phyloP scores from a whole-genome alignment of 129 eudicot species.

The Apium graveolens region DNA sequence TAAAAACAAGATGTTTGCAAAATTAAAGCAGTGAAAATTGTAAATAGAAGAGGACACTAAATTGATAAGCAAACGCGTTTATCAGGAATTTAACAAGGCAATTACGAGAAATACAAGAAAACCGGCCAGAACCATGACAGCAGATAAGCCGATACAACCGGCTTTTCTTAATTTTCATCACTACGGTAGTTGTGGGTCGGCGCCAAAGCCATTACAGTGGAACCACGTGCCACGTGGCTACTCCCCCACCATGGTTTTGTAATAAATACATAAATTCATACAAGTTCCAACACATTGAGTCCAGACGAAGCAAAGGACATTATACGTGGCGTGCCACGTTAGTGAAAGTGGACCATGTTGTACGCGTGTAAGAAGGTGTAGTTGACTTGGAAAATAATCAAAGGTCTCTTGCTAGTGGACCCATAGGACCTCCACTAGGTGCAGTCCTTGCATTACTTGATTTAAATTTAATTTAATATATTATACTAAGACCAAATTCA shows the following conservation, averaged over 20 bases:
- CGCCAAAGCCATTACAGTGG: background rate
- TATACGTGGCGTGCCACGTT: slow-evolving; percentile 42
- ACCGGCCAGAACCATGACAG: slow-evolving; percentile 25
- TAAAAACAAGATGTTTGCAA: no score
- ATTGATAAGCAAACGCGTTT: background rate
- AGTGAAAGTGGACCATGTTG: background rate
- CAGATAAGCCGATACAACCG: slow-evolving; percentile 26
- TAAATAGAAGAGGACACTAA: background rate
- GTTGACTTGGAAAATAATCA: slow-evolving; percentile 18
- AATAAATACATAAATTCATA: no score
- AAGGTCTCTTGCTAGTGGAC: background rate
- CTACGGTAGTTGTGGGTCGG: slow-evolving; percentile 28
- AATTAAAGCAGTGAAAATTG: no score
- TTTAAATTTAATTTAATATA: background rate
- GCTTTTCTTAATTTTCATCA: slow-evolving; percentile 19
- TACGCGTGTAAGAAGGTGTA: slow-evolving; percentile 17
- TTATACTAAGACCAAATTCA: no score
- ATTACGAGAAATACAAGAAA: slow-evolving; percentile 12
- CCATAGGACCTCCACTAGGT: background rate
- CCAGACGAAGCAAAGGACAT: slow-evolving; percentile 9
- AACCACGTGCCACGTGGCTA: slow-evolving; percentile 7
- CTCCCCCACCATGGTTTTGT: background rate
- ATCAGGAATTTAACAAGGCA: background rate
- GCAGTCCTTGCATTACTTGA: background rate
- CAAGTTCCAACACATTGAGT: background rate